Conservation (phyloP, 169 alveolate genomes). For the Amoebophrya sp. region DNA sequence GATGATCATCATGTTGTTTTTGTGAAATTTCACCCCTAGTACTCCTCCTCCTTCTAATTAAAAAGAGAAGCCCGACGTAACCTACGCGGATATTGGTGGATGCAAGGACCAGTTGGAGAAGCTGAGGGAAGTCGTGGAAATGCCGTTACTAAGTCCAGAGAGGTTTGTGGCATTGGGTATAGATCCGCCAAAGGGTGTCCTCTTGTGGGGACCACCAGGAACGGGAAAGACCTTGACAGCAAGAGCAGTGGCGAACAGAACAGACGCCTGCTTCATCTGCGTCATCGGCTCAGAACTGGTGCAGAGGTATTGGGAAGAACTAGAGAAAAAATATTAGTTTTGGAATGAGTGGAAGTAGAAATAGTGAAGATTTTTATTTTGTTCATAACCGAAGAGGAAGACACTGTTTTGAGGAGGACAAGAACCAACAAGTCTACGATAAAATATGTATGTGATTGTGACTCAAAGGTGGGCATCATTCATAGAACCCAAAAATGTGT, state of each 20-base stretch:
- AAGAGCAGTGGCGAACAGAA: constrained; percentile 98
- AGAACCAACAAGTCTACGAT: too few relatives aligned
- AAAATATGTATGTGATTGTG: too few relatives aligned
- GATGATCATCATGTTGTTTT: too few relatives aligned
- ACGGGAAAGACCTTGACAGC: constrained; percentile 95
- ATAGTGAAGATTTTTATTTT: too few relatives aligned
- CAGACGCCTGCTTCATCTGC: constrained; percentile 97
- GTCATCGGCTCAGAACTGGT: constrained; percentile 98
- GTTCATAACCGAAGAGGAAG: too few relatives aligned
- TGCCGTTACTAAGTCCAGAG: constrained; percentile 98
- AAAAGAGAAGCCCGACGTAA: constrained; percentile 95
- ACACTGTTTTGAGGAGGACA: too few relatives aligned
- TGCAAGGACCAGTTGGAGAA: constrained; percentile 94
- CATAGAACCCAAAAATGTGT: too few relatives aligned
- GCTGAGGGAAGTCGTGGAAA: constrained; percentile 86
- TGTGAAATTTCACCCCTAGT: neutral
- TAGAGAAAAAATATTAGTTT: too few relatives aligned
- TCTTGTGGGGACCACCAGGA: constrained; percentile 95
- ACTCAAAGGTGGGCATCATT: too few relatives aligned
- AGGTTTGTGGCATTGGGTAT: constrained; percentile 94
- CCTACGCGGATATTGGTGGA: constrained; percentile 99
- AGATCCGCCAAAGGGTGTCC: constrained; percentile 99
- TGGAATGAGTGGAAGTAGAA: neutral
- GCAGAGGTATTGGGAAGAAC: constrained; percentile 81
- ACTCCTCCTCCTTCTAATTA: neutral